Base-by-base conservation (phyloP, 345 rosid species). In the Populus pruinosa region DNA sequence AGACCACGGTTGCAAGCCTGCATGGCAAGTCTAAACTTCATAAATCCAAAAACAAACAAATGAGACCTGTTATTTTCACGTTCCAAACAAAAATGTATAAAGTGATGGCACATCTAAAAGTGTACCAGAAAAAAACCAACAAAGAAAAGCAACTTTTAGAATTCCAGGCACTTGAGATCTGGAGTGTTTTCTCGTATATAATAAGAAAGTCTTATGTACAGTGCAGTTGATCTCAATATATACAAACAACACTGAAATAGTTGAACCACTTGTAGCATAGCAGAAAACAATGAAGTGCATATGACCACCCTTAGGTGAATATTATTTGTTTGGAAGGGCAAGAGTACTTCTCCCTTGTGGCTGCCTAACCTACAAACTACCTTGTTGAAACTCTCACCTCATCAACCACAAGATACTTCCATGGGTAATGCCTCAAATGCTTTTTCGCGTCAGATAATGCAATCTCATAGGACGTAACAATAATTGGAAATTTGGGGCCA, bases 331-430 rank as follows among this genome's bases (percentile, higher is more conserved):
- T 21, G 61, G 61, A 55, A 20, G 61, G 9, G 3, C 20, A 55
- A 21, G 56, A 50, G 56, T 20, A 20, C 23, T 53, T 53, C n/a
- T 50, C 56, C n/a, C 59, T 6, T 18, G 61, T 53, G 61, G 21
- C 59, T 53, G 14, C 36, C 38, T 69, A 75, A 39, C n/a, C 50
- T 50, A 43, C 55, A 66, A 47, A 71, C 53, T 25, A 27, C 36
- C 20, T 4, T 53, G 61, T 76, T 47, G 74, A 38, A 73, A 59
- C 71, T 78, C 72, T 74, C 77, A 93, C 99, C 97, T 96, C 99
- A 82, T 96, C 99, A 78, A 96, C 93, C 71, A 90, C 96, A 75
- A 92, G 84, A 86, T 96, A 93, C 81, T 96, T 96, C 99, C 99
- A 96, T 23, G 71, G 70, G 78, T 91, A 93, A 35, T 89, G 94